These are phyloP conservation scores for Venturia effusa DNA, from an alignment of 2,329 filamentous ascomycete genomes.

Conservation along the genomic window DNA sequence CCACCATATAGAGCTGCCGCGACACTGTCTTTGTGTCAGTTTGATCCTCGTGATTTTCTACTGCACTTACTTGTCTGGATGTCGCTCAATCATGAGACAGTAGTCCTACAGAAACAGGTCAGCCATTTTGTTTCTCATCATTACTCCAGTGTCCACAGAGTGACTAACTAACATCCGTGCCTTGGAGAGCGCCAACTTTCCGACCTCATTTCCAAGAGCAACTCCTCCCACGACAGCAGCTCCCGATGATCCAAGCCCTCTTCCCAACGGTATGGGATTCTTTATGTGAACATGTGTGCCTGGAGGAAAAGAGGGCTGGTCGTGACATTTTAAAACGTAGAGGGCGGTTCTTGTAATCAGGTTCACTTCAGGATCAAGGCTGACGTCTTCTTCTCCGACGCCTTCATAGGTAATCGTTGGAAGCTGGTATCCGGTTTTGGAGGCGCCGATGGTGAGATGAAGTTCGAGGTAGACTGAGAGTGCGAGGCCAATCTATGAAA, in stretches of 20 bases:
- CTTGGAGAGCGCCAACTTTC: conserved; percentile 63
- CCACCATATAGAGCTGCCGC: conserved; percentile 91
- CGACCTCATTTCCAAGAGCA: conserved; percentile 82
- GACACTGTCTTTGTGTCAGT: conserved; percentile 49
- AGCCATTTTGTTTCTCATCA: background rate
- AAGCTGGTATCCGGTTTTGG: conserved; percentile 62
- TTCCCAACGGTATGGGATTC: conserved; percentile 87
- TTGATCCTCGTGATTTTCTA: background rate
- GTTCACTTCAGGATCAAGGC: conserved; percentile 75
- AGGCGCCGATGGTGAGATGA: conserved; percentile 56
- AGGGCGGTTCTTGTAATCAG: conserved; percentile 89
- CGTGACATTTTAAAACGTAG: conserved; percentile 89
- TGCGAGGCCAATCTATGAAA: conserved; percentile 63
- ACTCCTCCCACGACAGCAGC: conserved; percentile 93
- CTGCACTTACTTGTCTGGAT: conserved; percentile 25
- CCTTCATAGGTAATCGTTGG: conserved; percentile 71
- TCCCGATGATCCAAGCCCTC: conserved; percentile 88
- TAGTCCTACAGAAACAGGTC: conserved; percentile 47
- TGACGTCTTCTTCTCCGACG: conserved; percentile 63
- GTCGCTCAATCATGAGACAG: conserved; percentile 81
- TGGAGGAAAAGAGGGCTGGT: conserved; percentile 69
- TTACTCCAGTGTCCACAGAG: background rate
- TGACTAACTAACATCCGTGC: conserved; percentile 56
- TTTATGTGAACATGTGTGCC: conserved; percentile 89
- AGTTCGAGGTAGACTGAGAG: conserved; percentile 91